Evolutionary conservation across 139 green algal genomes (phyloP).

Genomic region (Trebouxia sp.): DNA sequence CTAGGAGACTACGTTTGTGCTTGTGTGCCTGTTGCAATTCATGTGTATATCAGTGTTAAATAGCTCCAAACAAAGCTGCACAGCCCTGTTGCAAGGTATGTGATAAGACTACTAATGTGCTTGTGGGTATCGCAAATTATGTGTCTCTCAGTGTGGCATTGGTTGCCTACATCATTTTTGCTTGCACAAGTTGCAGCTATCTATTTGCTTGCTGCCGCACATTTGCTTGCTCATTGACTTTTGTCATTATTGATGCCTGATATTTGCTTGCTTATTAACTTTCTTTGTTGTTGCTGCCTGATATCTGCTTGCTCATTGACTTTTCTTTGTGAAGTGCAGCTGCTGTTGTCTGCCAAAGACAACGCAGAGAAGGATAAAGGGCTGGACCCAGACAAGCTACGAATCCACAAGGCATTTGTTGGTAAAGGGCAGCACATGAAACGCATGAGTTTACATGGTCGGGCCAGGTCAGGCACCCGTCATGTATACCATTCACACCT

Average conservation of each 20-base stretch:
- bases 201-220: too few species aligned
- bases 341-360: conserved; percentile 39
- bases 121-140: too few species aligned
- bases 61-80: conserved; percentile 32
- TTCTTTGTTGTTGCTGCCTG: background rate
- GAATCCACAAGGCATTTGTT: conserved; percentile 45
- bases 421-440: conserved; percentile 52
- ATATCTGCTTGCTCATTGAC: too few species aligned
- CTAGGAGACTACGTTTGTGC: too few species aligned
- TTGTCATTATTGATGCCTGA: background rate
- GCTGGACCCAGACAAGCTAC: conserved; percentile 36
- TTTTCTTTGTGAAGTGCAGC: conserved; percentile 19
- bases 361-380: conserved; percentile 53
- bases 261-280: too few species aligned
- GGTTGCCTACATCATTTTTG: too few species aligned
- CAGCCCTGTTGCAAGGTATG: conserved; percentile 28
- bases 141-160: too few species aligned
- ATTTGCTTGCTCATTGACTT: too few species aligned
- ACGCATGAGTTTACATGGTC: conserved; percentile 42
- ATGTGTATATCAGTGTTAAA: too few species aligned
- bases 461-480: conserved; percentile 39
- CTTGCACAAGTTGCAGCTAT: too few species aligned
- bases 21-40: background rate
- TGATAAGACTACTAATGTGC: too few species aligned
- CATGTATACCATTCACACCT: conserved; percentile 53